Percentiles rank a stretch among this genome's conserved stretches.
Evolutionary conservation across 176 grass and related monocot genomes (phyloP).

Genomic region (Panicum miliaceum): DNA sequence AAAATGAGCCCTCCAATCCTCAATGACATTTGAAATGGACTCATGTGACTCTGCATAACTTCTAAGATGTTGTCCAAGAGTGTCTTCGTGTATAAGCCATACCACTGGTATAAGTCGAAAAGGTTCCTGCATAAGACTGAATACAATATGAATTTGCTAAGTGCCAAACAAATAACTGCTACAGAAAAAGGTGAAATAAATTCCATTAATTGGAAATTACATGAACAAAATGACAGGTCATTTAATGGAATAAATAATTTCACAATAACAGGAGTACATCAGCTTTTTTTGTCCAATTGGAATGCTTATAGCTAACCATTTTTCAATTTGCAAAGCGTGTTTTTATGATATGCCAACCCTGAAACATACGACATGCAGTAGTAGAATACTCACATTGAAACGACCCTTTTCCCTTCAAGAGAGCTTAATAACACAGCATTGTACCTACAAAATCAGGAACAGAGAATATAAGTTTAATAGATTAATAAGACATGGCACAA

Average conservation of each 20-base stretch:
- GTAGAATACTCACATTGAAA: slow-evolving; percentile 65
- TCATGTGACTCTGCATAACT: slow-evolving; percentile 45
- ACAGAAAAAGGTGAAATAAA: slow-evolving; percentile 8
- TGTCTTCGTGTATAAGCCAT: slow-evolving; percentile 95
- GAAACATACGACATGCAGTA: slow-evolving; percentile 15
- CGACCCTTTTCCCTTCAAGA: slow-evolving; percentile 71
- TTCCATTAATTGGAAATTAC: background rate
- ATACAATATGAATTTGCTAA: slow-evolving; percentile 54
- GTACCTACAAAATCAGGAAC: slow-evolving; percentile 63
- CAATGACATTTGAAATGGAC: slow-evolving; percentile 57
- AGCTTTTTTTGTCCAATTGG: background rate
- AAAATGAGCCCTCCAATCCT: slow-evolving; percentile 86
- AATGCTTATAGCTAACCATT: slow-evolving; percentile 18
- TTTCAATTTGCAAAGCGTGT: slow-evolving; percentile 21
- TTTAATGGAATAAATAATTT: slow-evolving; percentile 23
- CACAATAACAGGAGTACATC: background rate
- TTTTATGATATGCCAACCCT: slow-evolving; percentile 17
- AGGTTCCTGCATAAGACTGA: slow-evolving; percentile 97
- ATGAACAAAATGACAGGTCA: slow-evolving; percentile 14
- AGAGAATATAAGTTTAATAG: slow-evolving; percentile 22
- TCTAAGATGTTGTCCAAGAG: slow-evolving; percentile 67
- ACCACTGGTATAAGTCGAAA: slow-evolving; percentile 79
- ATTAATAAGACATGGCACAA: slow-evolving; percentile 15
- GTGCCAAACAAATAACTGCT: slow-evolving; percentile 46
- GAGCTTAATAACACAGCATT: slow-evolving; percentile 77